Evolutionary conservation across 2,329 filamentous ascomycete genomes (phyloP), one percentile per base, ranked within the genome.

Genomic region (Emmonsiellopsis sp.): DNA sequence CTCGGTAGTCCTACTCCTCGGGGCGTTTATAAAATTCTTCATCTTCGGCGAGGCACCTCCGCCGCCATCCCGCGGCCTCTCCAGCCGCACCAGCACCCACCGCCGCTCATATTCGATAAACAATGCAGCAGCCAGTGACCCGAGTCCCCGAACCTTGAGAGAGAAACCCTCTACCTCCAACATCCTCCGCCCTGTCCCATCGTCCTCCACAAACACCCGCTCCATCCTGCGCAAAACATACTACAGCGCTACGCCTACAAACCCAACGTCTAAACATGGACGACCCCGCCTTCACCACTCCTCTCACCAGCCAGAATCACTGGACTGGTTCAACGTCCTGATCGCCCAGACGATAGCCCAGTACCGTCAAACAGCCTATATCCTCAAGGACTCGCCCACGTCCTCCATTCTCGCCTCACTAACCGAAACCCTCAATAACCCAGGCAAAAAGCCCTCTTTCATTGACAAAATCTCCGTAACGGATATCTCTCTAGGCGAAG

Each of bases 281-380:
- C 64, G 70, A n/a, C 65, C 71, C 53, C 61, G 70, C 49, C 66
- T 70, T 54, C 73, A 76, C 56, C 73, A 76, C 56, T 74, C 94
- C 62, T 90, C 89, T 56, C 93, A 98, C 69, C 93, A 97, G 70
- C 93, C 93, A 1, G 93, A 98, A 71, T 94, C 88, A 54, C 73
- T 98, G 56, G 93, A 98, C 71, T 98, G 93, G 93, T 97, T 98
- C 79, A 98, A 98, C 67, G 93, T 98, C 30, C 77, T 98, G 53
- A 85, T 97, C 50, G 93, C 91, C 2, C 93, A 98, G 72, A 95
- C 93, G 0, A 94, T 98, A 59, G 92, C 93, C 0, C 93, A 98
- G 69, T 88, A 97, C 63, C 81, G 93, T 55, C 89, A 87, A 61
- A 94, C 97, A 64, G 93, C 93, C 1, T 87, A 94, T 62, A 84